A percentile compares a stretch with the other conserved stretches of the same genome.
These are phyloP conservation scores for Cercophora newfieldiana DNA, from an alignment of 495 filamentous ascomycete genomes.

Conservation along the genomic window DNA sequence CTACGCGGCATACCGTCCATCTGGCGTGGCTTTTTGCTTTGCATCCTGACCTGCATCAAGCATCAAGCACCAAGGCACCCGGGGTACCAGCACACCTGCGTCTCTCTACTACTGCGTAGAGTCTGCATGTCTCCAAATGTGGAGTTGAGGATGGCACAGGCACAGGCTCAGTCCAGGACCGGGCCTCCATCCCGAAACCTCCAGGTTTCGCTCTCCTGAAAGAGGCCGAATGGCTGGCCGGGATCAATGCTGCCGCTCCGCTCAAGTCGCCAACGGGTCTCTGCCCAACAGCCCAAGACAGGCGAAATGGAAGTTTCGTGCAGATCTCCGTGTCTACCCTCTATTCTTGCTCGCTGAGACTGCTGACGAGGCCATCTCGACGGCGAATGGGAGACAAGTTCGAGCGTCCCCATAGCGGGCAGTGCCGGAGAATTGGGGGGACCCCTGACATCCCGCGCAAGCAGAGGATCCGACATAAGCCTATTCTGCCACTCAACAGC, in stretches of 20 bases:
- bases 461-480: slow-evolving; percentile 19
- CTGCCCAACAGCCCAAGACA: slow-evolving; percentile 9
- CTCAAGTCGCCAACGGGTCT: background rate
- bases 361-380: slow-evolving; percentile 4
- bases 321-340: slow-evolving; percentile 11
- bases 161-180: slow-evolving; percentile 2
- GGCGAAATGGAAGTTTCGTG: slow-evolving; percentile 13
- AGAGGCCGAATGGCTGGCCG: slow-evolving; percentile 1
- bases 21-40: slow-evolving; percentile 9
- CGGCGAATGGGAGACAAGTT: background rate
- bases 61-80: background rate
- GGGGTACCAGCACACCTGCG: slow-evolving; percentile 7
- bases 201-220: slow-evolving; percentile 8
- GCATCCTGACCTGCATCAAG: slow-evolving; percentile 18
- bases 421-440: slow-evolving; percentile 13
- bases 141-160: slow-evolving; percentile 1
- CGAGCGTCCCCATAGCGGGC: slow-evolving; percentile 6
- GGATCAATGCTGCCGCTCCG: slow-evolving; percentile 8
- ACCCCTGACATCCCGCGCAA: slow-evolving; percentile 29
- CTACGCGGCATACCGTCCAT: slow-evolving; percentile 6
- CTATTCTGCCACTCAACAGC: slow-evolving; percentile 27
- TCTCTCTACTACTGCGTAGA: background rate
- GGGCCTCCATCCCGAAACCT: slow-evolving; percentile 13
- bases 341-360: background rate
- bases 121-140: slow-evolving; percentile 9